Base-by-base conservation (phyloP, 257 asterid genomes). In the Primulina huaijiensis region DNA sequence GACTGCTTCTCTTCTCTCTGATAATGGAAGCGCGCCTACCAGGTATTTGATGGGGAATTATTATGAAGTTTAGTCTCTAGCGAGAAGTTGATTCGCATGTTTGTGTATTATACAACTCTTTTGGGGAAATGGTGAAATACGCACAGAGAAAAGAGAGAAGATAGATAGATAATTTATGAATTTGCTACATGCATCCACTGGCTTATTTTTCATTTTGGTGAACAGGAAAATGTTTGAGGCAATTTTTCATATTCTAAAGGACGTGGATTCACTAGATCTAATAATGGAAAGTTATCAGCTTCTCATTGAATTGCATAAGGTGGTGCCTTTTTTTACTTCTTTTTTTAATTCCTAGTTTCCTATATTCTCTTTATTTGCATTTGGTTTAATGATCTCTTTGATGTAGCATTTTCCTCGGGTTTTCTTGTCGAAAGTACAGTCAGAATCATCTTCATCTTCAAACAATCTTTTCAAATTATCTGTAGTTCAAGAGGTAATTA, bases 211-310 rank as follows among this genome's bases (percentile, higher is more conserved):
- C 63, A 75, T 25, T 70, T 77, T 77, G 76, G 35, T 77, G 70
- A 73, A 37, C 71, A 90, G 99, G 33, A 85, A 82, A 77, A 87
- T 93, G 94, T 75, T 70, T 27, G 96, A 84, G 67, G 97, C 96
- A 20, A 77, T 93, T 33, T 89, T 90, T 64, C 82, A 77, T 76
- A 87, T 90, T 52, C 77, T 93, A 72, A 82, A 75, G 82, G 94
- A 89, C 67, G 97, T 79, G 30, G 86, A 82, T 69, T 86, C 97
- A 8, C 82, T 89, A 62, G 96, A 85, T 57, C 72, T 93, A 74
- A 71, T 86, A 35, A 71, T 85, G 69, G 90, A 75, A 74, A 93
- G 96, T 82, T 87, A 85, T 77, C 90, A 89, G 72, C 96, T 93
- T 69, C 90, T 93, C 38, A 58, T 69, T 60, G 96, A 87, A 63